Evolutionary conservation across 495 filamentous ascomycete species (phyloP), one percentile per base, ranked within the genome.

Genomic region (Pseudomonodictys pantanalensis): DNA sequence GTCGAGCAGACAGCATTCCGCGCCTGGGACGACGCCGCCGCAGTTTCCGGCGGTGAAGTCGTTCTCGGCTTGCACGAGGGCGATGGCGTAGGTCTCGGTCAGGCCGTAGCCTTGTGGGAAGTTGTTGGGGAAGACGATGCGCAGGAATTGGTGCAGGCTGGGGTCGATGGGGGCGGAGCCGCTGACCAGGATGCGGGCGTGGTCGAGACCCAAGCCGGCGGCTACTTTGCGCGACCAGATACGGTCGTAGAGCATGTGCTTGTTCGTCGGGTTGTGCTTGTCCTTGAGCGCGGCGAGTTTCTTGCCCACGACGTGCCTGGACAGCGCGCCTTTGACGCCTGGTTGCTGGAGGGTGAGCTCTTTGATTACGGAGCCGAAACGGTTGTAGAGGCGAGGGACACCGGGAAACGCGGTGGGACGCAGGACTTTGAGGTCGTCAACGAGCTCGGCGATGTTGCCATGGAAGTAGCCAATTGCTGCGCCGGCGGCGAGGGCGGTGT

Each of bases 151-250:
- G 59, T 97, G 90, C 12, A 97, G 81, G 11, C 81, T 79, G 1
- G 92, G 91, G 60, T 97, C 91, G 23, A 98, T 79, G 32, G 93
- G 93, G 18, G 93, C 95, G 52, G 89, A 92, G 33, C 95, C 93
- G 33, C 88, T 89, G 28, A 95, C 81, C 87, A 96, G 89, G 52
- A 78, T 78, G 47, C 77, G 82, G 35, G 81, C 76, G 23, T 86
- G 79, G 28, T 95, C 85, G 60, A 98, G 77, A 32, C 93, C 93
- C 9, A 98, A 75, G 15, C 84, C 90, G 26, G 83, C 76, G n/a
- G 79, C 77, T 23, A 97, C 87, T 76, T 96, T 96, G 65, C 84
- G 86, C n/a, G 86, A 82, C 90, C 91, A 97, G 69, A 98, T 86
- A 30, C 90, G 85, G 70, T 98, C 93, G 72, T 91, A 97, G 60